These are phyloP conservation scores for Eucalyptus grandis DNA, from an alignment of 345 rosid species.

Conservation along the genomic window DNA sequence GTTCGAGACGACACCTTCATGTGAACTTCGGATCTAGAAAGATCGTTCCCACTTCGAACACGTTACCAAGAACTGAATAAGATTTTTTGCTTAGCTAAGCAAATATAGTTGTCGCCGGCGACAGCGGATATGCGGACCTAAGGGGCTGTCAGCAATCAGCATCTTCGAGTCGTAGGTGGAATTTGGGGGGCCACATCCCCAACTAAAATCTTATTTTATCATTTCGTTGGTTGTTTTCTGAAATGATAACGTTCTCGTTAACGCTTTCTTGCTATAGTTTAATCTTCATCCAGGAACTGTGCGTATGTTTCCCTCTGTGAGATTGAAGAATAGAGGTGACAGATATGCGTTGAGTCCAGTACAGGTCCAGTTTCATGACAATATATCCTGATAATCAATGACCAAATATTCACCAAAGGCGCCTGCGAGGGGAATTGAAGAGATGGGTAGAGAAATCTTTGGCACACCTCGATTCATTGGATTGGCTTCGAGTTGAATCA, in stretches of 20 bases:
- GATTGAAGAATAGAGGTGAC: background rate
- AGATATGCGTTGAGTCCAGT: background rate
- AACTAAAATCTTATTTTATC: background rate
- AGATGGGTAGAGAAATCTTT: background rate
- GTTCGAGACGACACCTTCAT: background rate
- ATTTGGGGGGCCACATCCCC: background rate
- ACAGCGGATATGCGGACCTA: background rate
- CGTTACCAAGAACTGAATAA: background rate
- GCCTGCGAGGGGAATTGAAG: background rate
- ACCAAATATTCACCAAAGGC: background rate
- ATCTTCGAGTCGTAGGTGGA: background rate
- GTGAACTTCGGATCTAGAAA: background rate
- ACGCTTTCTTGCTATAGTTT: background rate
- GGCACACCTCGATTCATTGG: background rate
- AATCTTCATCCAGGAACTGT: background rate
- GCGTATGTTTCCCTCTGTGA: background rate
- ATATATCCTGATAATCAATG: background rate
- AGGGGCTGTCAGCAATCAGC: background rate
- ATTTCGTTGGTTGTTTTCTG: background rate
- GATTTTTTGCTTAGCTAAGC: background rate
- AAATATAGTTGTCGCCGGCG: background rate
- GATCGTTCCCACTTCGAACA: background rate
- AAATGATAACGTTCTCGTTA: background rate
- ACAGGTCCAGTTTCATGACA: background rate
- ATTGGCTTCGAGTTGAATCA: background rate